Evolutionary conservation across 805 yeast species (phyloP), one percentile per base, ranked within the genome.

Genomic region (Metschnikowia henanensis): DNA sequence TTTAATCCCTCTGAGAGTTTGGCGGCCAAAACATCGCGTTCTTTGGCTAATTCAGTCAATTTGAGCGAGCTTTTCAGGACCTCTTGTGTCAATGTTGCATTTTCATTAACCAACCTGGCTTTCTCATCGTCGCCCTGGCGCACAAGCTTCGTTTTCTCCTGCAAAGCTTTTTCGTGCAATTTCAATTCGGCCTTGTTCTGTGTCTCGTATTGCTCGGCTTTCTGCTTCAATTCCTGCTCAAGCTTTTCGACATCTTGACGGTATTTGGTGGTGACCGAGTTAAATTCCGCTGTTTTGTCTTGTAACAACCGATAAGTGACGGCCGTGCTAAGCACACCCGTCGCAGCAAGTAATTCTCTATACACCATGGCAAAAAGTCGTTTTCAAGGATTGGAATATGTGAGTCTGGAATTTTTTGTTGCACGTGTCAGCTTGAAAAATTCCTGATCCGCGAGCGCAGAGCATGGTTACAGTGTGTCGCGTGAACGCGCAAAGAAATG

Each of bases 281-380:
- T 20, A 23, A 43, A 35, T 25, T 39, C 42, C 10, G 33, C 44
- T 6, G 42, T 30, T 18, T 46, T 38, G 19, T 38, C 42, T 26
- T 44, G 41, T 42, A 39, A 42, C 42, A 46, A 35, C 29, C 37
- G 35, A 28, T 42, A 46, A 33, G 44, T 38, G 29, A 43, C 29
- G 7, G 41, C 46, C 12, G 47, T 41, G 10, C 46, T 41, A 26
- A 46, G 21, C 13, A 44, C 41, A 5, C 45, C 42, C n/a, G 42
- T 16, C 8, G 35, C 37, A 17, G 39, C 22, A 10, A 46, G 10
- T 33, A 40, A 43, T 38, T 46, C 50, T 43, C 30, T 36, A 13
- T 41, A 41, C 19, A 41, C 45, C 45, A 41, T 41, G 13, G 25
- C 13, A 4, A 17, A 9, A 22, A 4, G 18, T 28, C 13, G 3